Conservation (phyloP, 2,329 filamentous ascomycete genomes). For the Zasmidium angulare region DNA sequence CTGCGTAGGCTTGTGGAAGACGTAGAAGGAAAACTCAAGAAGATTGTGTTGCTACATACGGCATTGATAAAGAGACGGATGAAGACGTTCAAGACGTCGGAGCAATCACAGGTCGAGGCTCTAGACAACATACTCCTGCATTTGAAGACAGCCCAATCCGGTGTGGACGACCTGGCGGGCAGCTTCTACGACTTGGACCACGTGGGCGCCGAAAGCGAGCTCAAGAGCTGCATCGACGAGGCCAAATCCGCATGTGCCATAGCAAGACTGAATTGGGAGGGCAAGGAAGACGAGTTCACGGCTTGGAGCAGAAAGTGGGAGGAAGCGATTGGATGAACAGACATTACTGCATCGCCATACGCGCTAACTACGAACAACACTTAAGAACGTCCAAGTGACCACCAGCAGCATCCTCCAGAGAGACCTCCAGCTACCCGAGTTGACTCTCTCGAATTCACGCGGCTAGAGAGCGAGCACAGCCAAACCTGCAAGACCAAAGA, state of each 20-base stretch:
- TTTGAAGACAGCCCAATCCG: slow-evolving; percentile 63
- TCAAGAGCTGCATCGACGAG: slow-evolving; percentile 61
- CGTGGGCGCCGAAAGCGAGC: slow-evolving; percentile 56
- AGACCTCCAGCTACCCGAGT: neutral
- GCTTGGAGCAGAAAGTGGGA: slow-evolving; percentile 67
- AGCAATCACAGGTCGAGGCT: slow-evolving; percentile 26
- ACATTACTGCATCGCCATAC: neutral
- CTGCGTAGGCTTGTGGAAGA: slow-evolving; percentile 66
- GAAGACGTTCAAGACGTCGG: slow-evolving; percentile 40
- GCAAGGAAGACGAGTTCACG: slow-evolving; percentile 71
- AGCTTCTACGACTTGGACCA: slow-evolving; percentile 71
- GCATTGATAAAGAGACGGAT: slow-evolving; percentile 69
- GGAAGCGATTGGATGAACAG: slow-evolving; percentile 31
- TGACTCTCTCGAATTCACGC: too few relatives aligned
- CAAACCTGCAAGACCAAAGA: slow-evolving; percentile 12
- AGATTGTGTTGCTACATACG: slow-evolving; percentile 67
- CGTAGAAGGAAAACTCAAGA: slow-evolving; percentile 64
- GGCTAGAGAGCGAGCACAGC: slow-evolving; percentile 14
- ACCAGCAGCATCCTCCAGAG: neutral
- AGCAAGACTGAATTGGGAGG: slow-evolving; percentile 62
- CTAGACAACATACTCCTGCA: slow-evolving; percentile 58
- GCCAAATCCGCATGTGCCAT: slow-evolving; percentile 59
- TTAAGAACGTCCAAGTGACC: neutral
- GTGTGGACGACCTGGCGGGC: slow-evolving; percentile 68
- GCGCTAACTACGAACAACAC: neutral